Evolutionary conservation across 192 early-diverging fungal genomes (phyloP).

Genomic region (Blastocladiella britannica): DNA sequence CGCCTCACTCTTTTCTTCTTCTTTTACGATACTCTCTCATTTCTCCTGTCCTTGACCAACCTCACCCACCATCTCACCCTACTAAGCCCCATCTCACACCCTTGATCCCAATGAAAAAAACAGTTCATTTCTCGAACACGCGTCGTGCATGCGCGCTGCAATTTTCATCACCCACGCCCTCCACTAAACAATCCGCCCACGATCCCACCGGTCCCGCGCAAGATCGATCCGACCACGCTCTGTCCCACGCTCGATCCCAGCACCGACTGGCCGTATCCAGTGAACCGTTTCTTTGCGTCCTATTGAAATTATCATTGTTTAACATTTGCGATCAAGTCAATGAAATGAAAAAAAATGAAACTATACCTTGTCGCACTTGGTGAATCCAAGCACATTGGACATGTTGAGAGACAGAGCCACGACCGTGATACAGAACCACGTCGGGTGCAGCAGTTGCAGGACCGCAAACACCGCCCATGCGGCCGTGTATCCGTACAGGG

Average conservation of each 20-base stretch:
- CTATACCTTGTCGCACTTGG: slow-evolving; percentile 72
- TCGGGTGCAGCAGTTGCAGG: slow-evolving; percentile 47
- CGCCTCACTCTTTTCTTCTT: too few relatives aligned
- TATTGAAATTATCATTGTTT: background rate
- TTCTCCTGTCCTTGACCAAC: too few relatives aligned
- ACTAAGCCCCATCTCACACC: too few relatives aligned
- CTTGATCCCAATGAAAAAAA: too few relatives aligned
- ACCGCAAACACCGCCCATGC: slow-evolving; percentile 70
- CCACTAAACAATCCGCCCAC: background rate
- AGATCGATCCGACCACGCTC: background rate
- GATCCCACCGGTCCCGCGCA: background rate
- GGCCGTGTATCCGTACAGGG: slow-evolving; percentile 64
- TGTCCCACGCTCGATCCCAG: background rate
- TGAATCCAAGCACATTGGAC: slow-evolving; percentile 88
- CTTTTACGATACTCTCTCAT: too few relatives aligned
- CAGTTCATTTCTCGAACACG: too few relatives aligned
- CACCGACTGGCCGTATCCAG: background rate
- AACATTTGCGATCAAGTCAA: background rate
- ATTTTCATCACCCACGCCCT: background rate
- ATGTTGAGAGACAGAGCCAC: slow-evolving; percentile 67
- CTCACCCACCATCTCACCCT: too few relatives aligned
- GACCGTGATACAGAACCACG: slow-evolving; percentile 69
- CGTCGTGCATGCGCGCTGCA: too few relatives aligned
- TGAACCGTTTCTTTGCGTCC: background rate
- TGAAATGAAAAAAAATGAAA: background rate